Percentiles rank a stretch among this genome's conserved stretches.
Evolutionary conservation across 2,329 filamentous ascomycete species (phyloP).

Genomic region (Bipolaris zeicola): DNA sequence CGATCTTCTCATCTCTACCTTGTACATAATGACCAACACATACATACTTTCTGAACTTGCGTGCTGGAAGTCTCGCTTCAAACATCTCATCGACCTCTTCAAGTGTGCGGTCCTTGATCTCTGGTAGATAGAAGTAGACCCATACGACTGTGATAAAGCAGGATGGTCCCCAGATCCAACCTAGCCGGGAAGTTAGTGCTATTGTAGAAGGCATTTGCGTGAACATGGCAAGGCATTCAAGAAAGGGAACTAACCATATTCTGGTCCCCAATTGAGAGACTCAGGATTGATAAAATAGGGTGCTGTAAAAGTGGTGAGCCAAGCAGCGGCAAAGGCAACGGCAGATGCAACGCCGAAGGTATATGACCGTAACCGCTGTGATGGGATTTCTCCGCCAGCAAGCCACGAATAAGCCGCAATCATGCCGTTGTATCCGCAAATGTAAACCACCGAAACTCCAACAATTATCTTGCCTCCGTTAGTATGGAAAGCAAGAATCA

Average conservation of each 20-base stretch:
- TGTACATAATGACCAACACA: conserved; percentile 29
- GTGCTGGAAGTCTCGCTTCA: conserved; percentile 35
- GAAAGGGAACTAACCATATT: conserved; percentile 49
- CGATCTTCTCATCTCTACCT: conserved; percentile 18
- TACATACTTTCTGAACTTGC: conserved; percentile 41
- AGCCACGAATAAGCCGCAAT: conserved; percentile 64
- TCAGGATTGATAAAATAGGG: conserved; percentile 66
- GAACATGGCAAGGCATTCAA: accelerated
- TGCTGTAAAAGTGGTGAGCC: conserved; percentile 62
- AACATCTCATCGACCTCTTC: conserved; percentile 46
- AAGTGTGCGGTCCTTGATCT: conserved; percentile 49
- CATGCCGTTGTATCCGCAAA: conserved; percentile 60
- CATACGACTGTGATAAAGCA: conserved; percentile 48
- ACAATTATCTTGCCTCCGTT: conserved; percentile 51
- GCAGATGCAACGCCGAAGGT: conserved; percentile 62
- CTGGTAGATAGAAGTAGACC: conserved; percentile 41
- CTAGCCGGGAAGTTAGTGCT: conserved; percentile 13
- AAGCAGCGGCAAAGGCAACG: conserved; percentile 61
- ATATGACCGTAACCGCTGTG: conserved; percentile 62
- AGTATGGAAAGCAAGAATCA: neutral
- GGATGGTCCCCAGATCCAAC: conserved; percentile 43
- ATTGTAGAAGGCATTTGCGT: neutral
- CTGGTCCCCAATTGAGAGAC: conserved; percentile 63
- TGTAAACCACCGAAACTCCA: conserved; percentile 60
- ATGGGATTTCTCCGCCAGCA: conserved; percentile 62